Percentiles rank a stretch among this genome's conserved stretches.
Evolutionary conservation across 2,329 filamentous ascomycete species (phyloP).

Genomic region (Chalaropsis ovoidea): DNA sequence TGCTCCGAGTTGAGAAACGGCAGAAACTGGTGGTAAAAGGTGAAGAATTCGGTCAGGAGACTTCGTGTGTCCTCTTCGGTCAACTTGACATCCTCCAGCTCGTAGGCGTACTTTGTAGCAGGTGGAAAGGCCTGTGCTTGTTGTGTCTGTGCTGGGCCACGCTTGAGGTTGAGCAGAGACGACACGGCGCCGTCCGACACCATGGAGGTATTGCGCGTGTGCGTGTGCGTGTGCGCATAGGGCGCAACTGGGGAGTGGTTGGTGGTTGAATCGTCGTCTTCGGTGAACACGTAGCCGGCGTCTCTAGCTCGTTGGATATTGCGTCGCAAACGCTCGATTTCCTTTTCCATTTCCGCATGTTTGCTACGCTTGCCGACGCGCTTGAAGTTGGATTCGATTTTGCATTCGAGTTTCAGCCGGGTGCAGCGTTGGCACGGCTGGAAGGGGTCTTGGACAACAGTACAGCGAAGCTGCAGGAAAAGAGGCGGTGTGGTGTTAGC

Average conservation of each 20-base stretch:
- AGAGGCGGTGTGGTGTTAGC: constrained; percentile 10
- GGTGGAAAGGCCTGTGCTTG: constrained; percentile 33
- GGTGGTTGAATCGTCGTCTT: constrained; percentile 46
- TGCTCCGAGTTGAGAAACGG: constrained; percentile 61
- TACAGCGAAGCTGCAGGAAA: constrained; percentile 58
- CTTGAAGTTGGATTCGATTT: constrained; percentile 83
- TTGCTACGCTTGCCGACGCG: constrained; percentile 71
- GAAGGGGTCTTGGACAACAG: constrained; percentile 73
- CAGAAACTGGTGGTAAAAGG: constrained; percentile 65
- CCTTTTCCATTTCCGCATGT: constrained; percentile 77
- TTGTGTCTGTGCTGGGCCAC: constrained; percentile 49
- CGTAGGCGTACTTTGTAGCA: constrained; percentile 43
- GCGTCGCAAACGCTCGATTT: constrained; percentile 59
- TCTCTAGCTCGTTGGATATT: constrained; percentile 50
- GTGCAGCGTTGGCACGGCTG: constrained; percentile 66
- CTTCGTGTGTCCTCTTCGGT: constrained; percentile 52
- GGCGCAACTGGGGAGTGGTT: constrained; percentile 31
- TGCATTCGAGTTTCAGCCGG: constrained; percentile 70
- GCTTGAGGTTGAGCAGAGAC: constrained; percentile 55
- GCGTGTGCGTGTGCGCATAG: constrained; percentile 42
- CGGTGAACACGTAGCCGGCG: constrained; percentile 47
- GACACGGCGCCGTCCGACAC: constrained; percentile 62
- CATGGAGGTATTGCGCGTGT: constrained; percentile 47
- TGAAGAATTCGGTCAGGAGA: constrained; percentile 66
- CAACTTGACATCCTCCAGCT: constrained; percentile 53